Evolutionary conservation across 2,329 filamentous ascomycete genomes (phyloP).

Genomic region (Claviceps sp.): DNA sequence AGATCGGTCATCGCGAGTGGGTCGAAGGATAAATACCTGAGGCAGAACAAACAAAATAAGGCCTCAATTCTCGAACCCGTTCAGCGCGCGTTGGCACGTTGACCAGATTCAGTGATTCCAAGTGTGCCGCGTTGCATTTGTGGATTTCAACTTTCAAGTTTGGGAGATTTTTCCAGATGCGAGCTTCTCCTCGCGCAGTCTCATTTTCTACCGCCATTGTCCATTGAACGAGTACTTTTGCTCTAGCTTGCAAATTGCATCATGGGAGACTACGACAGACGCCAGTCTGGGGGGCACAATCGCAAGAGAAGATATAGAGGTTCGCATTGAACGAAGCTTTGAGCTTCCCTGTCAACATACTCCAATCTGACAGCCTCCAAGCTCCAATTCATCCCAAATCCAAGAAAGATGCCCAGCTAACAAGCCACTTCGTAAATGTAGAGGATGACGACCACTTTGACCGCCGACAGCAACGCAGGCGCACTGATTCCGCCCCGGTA

Average conservation of each 20-base stretch:
- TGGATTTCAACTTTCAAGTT: too few species aligned
- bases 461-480: slow-evolving; percentile 57
- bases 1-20: background rate
- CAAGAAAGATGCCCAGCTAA: slow-evolving; percentile 1
- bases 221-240: background rate
- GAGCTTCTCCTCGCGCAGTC: background rate
- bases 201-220: background rate
- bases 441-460: slow-evolving; percentile 67
- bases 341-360: too few species aligned
- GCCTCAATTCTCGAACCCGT: background rate
- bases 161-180: background rate
- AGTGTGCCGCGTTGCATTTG: background rate
- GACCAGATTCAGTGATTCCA: background rate
- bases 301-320: slow-evolving; percentile 74
- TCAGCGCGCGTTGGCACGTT: background rate
- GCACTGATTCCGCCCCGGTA: slow-evolving; percentile 57
- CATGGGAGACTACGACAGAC: slow-evolving; percentile 45
- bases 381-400: too few species aligned
- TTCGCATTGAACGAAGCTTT: slow-evolving; percentile 23
- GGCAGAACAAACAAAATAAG: background rate
- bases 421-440: slow-evolving; percentile 7
- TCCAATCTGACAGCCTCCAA: too few species aligned
- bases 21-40: background rate
- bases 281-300: slow-evolving; percentile 39
- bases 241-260: background rate